Percentiles rank a stretch among this genome's conserved stretches.
These are phyloP conservation scores for Psilocybe tampanensis DNA, from an alignment of 768 basidiomycete species.

Conservation along the genomic window DNA sequence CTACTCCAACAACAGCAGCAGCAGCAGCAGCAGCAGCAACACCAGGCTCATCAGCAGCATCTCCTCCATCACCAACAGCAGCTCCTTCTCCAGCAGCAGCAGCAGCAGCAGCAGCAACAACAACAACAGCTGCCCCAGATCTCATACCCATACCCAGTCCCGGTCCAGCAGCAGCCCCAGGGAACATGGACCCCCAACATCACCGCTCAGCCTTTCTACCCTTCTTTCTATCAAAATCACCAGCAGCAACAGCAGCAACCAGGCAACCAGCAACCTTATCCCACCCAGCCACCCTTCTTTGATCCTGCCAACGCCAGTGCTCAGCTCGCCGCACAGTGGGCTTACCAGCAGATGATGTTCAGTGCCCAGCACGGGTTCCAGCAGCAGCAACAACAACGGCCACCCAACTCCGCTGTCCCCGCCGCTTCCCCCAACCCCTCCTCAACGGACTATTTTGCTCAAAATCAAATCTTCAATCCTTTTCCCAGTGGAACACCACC, in stretches of 20 bases:
- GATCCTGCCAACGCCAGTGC: conserved; percentile 77
- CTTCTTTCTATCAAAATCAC: conserved; percentile 75
- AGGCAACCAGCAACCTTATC: conserved; percentile 42
- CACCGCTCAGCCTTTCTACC: conserved; percentile 72
- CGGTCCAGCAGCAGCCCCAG: conserved; percentile 57
- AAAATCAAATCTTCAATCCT: conserved; percentile 59
- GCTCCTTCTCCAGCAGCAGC: conserved; percentile 18
- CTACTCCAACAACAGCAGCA: not conserved
- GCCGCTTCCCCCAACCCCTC: not conserved
- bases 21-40: conserved; percentile 25
- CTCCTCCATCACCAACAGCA: conserved; percentile 17
- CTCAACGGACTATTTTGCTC: conserved; percentile 57
- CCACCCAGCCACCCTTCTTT: conserved; percentile 62
- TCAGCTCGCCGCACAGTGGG: conserved; percentile 82
- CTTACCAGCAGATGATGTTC: conserved; percentile 92
- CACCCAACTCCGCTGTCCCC: not conserved
- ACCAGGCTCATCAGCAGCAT: conserved; percentile 19
- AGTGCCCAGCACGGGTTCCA: conserved; percentile 62
- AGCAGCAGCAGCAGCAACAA: conserved; percentile 17
- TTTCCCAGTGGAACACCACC: conserved; percentile 76
- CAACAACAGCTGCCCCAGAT: conserved; percentile 19
- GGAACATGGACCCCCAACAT: conserved; percentile 71
- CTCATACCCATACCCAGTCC: conserved; percentile 14
- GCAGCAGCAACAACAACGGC: conserved; percentile 27
- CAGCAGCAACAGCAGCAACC: conserved; percentile 54